Base-by-base conservation (phyloP, 2,329 filamentous ascomycete genomes). In the Coniochaeta prunicola region DNA sequence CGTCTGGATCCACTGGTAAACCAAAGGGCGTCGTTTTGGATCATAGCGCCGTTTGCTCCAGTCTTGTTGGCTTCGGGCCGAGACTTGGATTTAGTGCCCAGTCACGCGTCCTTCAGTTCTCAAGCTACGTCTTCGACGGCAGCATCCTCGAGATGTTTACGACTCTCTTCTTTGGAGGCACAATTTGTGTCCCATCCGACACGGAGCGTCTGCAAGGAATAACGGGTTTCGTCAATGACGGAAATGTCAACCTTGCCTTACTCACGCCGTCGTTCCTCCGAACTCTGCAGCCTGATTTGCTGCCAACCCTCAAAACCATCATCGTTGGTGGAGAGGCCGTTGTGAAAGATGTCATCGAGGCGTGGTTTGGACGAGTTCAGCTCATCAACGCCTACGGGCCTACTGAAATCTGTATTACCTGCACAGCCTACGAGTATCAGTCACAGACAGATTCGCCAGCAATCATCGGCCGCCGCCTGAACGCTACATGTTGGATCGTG, bases 1-100 rank as follows among this genome's bases (percentile, higher is more conserved):
- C 81, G 4, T 83, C 80, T 2, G 81, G 81, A n/a, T 82, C 76
- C 28, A 84, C 81, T 0, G 81, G 81, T 4, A 71, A 70, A 15
- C 81, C 81, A 0, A 84, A 84, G 66, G 80, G 80, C 6, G 13
- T 36, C 34, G 34, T 36, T 9, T 4, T 36, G 4, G 7, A 36
- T 9, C 34, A 36, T 15, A 4, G 13, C 4, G 6, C 34, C 12
- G 10, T 36, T 9, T 36, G 7, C 13, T 13, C 34, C 6, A 36
- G 34, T 36, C 7, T 15, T 15, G 6, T 4, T 9, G 7, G 7
- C n/a, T 7, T 15, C 6, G 13, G 34, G 34, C 4, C 6, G 17
- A 36, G 34, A 9, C 4, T 36, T 36, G 4, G 6, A 4, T 15
- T 13, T 36, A 9, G 4, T 4, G 7, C 13, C 12, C 12, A 15